Conservation (phyloP, 306 rosid species). For the Cotoneaster glaucophyllus region DNA sequence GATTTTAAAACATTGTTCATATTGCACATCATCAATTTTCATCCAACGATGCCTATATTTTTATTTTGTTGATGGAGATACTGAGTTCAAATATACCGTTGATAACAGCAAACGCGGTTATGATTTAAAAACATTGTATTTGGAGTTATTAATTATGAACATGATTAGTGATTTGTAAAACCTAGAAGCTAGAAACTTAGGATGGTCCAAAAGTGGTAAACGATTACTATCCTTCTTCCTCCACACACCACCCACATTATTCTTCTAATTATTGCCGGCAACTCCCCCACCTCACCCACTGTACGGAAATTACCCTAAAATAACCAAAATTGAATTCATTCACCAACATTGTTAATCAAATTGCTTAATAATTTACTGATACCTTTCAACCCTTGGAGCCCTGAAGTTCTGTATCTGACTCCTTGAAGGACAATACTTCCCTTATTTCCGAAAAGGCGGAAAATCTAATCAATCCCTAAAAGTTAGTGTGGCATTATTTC, state of each 20-base stretch:
- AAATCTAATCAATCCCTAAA: not conserved
- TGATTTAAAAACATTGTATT: not conserved
- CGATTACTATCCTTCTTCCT: not conserved
- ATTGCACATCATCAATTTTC: not conserved
- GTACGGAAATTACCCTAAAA: conserved; percentile 28
- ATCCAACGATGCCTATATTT: not conserved
- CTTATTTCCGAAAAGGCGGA: not conserved
- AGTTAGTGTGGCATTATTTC: not conserved
- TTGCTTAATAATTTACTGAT: not conserved
- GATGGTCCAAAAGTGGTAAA: not conserved
- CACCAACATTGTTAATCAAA: not conserved
- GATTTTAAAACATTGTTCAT: too few relatives aligned
- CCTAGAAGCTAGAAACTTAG: not conserved
- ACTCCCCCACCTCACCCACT: conserved; percentile 8
- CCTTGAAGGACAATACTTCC: not conserved
- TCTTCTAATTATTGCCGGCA: conserved; percentile 38
- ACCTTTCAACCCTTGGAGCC: not conserved
- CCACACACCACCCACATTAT: conserved; percentile 25
- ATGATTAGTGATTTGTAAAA: not conserved
- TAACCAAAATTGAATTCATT: not conserved
- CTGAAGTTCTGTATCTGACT: not conserved
- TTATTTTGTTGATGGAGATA: not conserved
- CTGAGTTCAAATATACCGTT: not conserved
- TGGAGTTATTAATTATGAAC: not conserved
- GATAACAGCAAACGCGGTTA: not conserved